These are phyloP conservation scores for Cyberlindnera suaveolens DNA, from an alignment of 805 yeast genomes.

Conservation along the genomic window DNA sequence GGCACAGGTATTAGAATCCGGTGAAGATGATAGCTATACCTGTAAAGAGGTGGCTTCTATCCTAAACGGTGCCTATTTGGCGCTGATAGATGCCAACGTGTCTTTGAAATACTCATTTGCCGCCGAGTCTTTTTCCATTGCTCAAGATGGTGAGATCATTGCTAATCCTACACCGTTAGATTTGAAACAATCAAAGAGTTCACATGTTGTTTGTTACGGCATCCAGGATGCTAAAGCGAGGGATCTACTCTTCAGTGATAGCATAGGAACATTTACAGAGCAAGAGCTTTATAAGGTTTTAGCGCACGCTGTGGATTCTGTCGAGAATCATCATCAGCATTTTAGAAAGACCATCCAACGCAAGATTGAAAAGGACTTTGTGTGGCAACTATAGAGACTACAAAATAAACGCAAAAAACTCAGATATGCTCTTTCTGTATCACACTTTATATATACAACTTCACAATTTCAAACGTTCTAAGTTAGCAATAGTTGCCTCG, in stretches of 20 bases:
- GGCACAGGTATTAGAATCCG: conserved; percentile 55
- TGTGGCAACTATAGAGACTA: conserved; percentile 40
- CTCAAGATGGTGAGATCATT: conserved; percentile 26
- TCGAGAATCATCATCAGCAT: conserved; percentile 36
- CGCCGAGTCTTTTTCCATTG: conserved; percentile 44
- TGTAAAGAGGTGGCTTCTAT: conserved; percentile 20
- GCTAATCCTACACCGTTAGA: conserved; percentile 42
- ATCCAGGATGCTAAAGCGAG: conserved; percentile 43
- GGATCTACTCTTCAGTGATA: conserved; percentile 62
- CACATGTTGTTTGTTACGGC: conserved; percentile 61
- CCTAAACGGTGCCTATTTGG: conserved; percentile 66
- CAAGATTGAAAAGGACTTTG: conserved; percentile 46
- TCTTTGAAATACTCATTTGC: conserved; percentile 59
- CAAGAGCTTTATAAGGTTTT: conserved; percentile 45
- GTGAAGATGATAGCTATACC: conserved; percentile 32
- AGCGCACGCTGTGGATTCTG: conserved; percentile 45
- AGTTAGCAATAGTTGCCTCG: conserved; percentile 76
- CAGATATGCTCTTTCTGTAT: background rate
- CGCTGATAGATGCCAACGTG: conserved; percentile 76
- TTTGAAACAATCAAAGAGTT: conserved; percentile 41
- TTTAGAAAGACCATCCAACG: conserved; percentile 43
- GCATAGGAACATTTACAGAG: conserved; percentile 64
- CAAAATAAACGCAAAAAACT: background rate
- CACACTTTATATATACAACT: background rate
- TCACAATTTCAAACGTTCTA: conserved; percentile 68